Evolutionary conservation across 164 flowering plant species (phyloP), one percentile per base, ranked within the genome.

Genomic region (Buxus sempervirens): DNA sequence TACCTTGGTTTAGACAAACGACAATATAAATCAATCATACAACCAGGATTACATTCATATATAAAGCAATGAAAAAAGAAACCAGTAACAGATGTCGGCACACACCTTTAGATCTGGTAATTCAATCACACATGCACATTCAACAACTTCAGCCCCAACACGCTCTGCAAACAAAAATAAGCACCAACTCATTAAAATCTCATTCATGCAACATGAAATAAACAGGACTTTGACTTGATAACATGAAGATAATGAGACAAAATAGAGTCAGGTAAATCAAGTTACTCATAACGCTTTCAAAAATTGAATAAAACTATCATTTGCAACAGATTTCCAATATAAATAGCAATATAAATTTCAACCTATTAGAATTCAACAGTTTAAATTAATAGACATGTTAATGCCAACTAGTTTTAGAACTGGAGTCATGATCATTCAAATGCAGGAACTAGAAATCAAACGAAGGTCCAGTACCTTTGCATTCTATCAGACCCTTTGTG

Each of bases 61-160:
- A 23, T 0, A 12, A 15, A n/a, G 32, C 0, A 16, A 42, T 19
- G 41, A n/a, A 0, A 21, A 27, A 59, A 59, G 16, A 36, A 25
- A 19, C 38, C 57, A 59, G 27, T 14, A 10, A 38, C 51, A 69
- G 14, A 12, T 23, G 20, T 0, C 13, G 0, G 21, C 64, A 54
- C 74, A 38, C 28, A 84, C 86, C 85, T 85, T 79, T 51, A 85
- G 72, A 63, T 76, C 88, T 9, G 88, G 88, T 64, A 84, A 57
- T 68, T 84, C 88, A 66, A 84, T 82, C n/a, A 84, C 76, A 58
- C 88, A 84, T 22, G 84, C 86, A 78, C 86, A 84, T 69, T 85
- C 86, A 49, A 84, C 81, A 41, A 84, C 85, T 65, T 80, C 82
- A 16, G 81, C 83, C 19, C 79, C 82, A 58, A 59, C 79, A 60